phyloP scores from a whole-genome alignment of 2,329 filamentous ascomycete species.

The Chalaropsis thielavioides region DNA sequence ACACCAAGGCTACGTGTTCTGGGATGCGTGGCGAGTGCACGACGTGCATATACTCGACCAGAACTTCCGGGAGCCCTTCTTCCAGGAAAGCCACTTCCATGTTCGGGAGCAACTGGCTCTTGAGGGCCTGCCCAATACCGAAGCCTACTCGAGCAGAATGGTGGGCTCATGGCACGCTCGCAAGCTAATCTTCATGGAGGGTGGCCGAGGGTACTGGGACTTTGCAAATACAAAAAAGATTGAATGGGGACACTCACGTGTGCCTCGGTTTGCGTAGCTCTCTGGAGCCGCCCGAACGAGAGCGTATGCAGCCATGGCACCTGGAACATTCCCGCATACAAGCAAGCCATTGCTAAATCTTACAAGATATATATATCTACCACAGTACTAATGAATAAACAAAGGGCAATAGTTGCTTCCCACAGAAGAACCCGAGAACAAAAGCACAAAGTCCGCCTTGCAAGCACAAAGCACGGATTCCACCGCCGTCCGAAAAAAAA shows the following conservation, averaged over 20 bases:
- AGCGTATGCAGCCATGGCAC: neutral
- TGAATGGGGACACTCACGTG: constrained; percentile 6
- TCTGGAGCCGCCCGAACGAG: neutral
- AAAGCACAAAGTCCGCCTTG: neutral
- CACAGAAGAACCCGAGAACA: neutral
- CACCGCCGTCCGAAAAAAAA: neutral
- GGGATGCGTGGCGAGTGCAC: constrained; percentile 11
- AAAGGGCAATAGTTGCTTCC: neutral
- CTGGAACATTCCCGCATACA: neutral
- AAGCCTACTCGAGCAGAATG: constrained; percentile 10
- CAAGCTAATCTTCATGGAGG: constrained; percentile 13
- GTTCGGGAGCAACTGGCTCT: constrained; percentile 8
- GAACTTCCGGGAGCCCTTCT: neutral
- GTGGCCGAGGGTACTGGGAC: constrained; percentile 16
- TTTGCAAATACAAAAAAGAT: constrained; percentile 8
- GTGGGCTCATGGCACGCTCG: constrained; percentile 10
- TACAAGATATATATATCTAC: neutral
- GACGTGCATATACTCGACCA: neutral
- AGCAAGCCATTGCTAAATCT: neutral
- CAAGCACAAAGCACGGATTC: neutral
- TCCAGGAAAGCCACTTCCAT: constrained; percentile 11
- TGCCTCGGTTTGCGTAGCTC: neutral
- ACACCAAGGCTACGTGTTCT: constrained; percentile 14
- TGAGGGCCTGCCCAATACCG: constrained; percentile 6
- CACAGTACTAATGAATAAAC: neutral